phyloP scores from a whole-genome alignment of 257 asterid genomes.

The Solanum bulbocastanum region DNA sequence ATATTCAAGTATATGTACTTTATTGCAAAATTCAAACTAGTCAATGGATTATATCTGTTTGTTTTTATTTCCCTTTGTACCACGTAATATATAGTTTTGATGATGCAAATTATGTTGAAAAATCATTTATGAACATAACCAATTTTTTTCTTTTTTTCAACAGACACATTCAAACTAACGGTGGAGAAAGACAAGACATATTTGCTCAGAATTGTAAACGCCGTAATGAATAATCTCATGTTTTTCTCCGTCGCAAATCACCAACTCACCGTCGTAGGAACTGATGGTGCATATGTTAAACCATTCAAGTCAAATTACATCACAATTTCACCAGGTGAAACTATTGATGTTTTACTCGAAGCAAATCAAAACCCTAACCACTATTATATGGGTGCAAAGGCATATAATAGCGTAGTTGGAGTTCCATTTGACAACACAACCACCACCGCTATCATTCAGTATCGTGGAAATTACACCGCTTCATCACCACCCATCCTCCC shows the following conservation, averaged over 20 bases:
- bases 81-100: neutral
- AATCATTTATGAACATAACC: neutral
- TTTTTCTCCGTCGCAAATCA: conserved; percentile 42
- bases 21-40: neutral
- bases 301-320: conserved; percentile 29
- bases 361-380: conserved; percentile 39
- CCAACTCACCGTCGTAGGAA: conserved; percentile 37
- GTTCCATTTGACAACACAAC: conserved; percentile 26
- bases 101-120: neutral
- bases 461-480: conserved; percentile 17
- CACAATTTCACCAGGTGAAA: conserved; percentile 51
- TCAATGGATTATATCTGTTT: neutral
- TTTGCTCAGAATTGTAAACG: conserved; percentile 40
- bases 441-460: conserved; percentile 42
- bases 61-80: neutral
- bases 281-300: conserved; percentile 43
- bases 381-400: conserved; percentile 51
- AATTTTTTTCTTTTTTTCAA: neutral
- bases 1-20: neutral
- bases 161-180: conserved; percentile 35
- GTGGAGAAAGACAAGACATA: conserved; percentile 44
- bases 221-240: conserved; percentile 47
- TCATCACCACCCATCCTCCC: conserved; percentile 25
- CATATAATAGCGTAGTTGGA: conserved; percentile 11
- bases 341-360: conserved; percentile 38